Evolutionary conservation across 306 rosid genomes (phyloP).

Genomic region (Parietaria judaica): DNA sequence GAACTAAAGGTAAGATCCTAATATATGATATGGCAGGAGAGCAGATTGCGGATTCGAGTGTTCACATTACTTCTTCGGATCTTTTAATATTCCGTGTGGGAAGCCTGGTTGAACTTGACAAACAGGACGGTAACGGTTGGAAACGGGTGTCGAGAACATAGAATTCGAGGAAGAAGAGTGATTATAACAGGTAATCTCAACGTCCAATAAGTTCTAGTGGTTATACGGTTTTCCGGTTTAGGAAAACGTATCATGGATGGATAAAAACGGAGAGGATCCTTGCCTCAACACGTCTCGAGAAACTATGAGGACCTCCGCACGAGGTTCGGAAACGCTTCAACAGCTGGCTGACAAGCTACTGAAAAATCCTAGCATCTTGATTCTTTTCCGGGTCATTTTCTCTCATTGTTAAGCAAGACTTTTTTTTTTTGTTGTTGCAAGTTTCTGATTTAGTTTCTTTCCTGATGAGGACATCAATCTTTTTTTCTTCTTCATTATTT

Average conservation of each 20-base stretch:
- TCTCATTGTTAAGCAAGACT: too few species aligned
- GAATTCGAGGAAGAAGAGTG: not conserved
- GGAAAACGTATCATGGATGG: too few species aligned
- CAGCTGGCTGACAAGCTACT: not conserved
- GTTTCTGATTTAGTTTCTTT: too few species aligned
- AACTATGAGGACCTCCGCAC: slow-evolving; percentile 24
- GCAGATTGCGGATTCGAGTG: not conserved
- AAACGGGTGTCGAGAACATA: not conserved
- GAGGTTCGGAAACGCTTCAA: slow-evolving; percentile 32
- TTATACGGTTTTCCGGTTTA: too few species aligned
- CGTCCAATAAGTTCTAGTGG: too few species aligned
- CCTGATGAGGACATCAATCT: too few species aligned
- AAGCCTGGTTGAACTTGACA: not conserved
- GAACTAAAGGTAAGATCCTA: not conserved
- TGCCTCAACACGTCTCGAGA: slow-evolving; percentile 47
- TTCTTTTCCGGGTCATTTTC: too few species aligned
- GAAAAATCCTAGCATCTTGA: too few species aligned
- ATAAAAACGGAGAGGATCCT: slow-evolving; percentile 44
- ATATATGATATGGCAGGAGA: not conserved
- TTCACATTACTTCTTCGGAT: too few species aligned
- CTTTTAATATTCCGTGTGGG: not conserved
- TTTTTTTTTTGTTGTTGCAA: too few species aligned
- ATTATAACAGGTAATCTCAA: not conserved
- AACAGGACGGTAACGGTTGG: not conserved
- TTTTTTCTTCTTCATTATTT: too few species aligned